Conservation (phyloP, 192 early-diverging fungal species). For the Piromyces finnis region DNA sequence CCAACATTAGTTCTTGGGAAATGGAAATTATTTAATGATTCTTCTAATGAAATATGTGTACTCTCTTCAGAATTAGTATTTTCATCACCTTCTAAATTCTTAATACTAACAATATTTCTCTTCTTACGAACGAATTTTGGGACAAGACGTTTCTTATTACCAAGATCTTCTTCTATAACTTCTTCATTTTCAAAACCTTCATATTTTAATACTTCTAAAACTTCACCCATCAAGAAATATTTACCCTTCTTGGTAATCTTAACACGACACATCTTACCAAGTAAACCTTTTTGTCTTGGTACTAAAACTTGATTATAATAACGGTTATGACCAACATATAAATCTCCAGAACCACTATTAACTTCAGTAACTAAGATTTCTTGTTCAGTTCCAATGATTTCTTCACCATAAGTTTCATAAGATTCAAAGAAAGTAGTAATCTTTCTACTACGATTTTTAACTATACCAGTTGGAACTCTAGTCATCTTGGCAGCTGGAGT, state of each 20-base stretch:
- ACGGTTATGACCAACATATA: constrained; percentile 31
- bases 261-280: constrained; percentile 8
- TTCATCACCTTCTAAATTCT: constrained; percentile 1
- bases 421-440: constrained; percentile 21
- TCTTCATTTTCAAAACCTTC: constrained; percentile 1
- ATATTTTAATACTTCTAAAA: constrained; percentile 1
- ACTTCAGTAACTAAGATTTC: constrained; percentile 25
- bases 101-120: constrained; percentile 18
- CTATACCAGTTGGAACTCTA: constrained; percentile 12
- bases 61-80: no score
- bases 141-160: constrained; percentile 3
- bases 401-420: constrained; percentile 10
- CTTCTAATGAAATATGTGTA: not conserved
- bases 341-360: constrained; percentile 14
- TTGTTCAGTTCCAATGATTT: constrained; percentile 6
- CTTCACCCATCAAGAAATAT: constrained; percentile 14
- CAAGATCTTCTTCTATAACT: not conserved
- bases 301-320: constrained; percentile 27
- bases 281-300: constrained; percentile 4
- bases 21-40: not conserved
- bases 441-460: constrained; percentile 23
- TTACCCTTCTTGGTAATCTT: constrained; percentile 15
- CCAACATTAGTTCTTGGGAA: not conserved
- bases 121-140: constrained; percentile 16
- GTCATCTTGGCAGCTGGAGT: constrained; percentile 33